These are phyloP conservation scores for Teunomyces panamensis DNA, from an alignment of 805 yeast species.

Conservation along the genomic window DNA sequence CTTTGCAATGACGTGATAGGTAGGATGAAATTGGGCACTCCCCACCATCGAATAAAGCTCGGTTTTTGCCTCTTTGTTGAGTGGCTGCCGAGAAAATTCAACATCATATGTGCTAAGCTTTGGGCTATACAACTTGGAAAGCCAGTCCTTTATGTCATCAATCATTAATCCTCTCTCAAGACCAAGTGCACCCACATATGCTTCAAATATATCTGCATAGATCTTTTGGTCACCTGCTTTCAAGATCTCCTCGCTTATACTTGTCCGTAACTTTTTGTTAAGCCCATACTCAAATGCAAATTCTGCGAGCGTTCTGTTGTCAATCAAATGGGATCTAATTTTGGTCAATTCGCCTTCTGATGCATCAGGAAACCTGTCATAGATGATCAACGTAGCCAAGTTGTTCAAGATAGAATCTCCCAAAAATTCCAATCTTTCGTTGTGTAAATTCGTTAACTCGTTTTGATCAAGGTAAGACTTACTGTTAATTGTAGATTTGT, in stretches of 20 bases:
- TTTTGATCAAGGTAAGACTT: slow-evolving; percentile 52
- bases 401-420: slow-evolving; percentile 85
- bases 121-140: slow-evolving; percentile 49
- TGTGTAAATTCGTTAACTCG: slow-evolving; percentile 62
- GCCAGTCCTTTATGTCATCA: slow-evolving; percentile 54
- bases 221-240: slow-evolving; percentile 62
- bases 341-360: slow-evolving; percentile 80
- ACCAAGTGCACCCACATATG: slow-evolving; percentile 83
- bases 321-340: slow-evolving; percentile 66
- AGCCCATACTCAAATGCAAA: slow-evolving; percentile 71
- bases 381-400: slow-evolving; percentile 67
- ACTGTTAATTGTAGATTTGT: slow-evolving; percentile 67
- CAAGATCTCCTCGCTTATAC: slow-evolving; percentile 45
- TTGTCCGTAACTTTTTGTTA: slow-evolving; percentile 51
- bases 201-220: slow-evolving; percentile 89
- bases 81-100: slow-evolving; percentile 33
- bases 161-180: slow-evolving; percentile 53
- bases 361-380: slow-evolving; percentile 60
- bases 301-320: slow-evolving; percentile 66
- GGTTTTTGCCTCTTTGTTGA: slow-evolving; percentile 70
- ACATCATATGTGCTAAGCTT: slow-evolving; percentile 31
- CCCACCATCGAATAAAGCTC: slow-evolving; percentile 79
- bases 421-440: slow-evolving; percentile 84
- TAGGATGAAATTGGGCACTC: slow-evolving; percentile 61
- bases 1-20: slow-evolving; percentile 47